A percentile compares a stretch with the other conserved stretches of the same genome.
These are phyloP conservation scores for Akanthomyces muscarius DNA, from an alignment of 2,329 filamentous ascomycete species.

Conservation along the genomic window DNA sequence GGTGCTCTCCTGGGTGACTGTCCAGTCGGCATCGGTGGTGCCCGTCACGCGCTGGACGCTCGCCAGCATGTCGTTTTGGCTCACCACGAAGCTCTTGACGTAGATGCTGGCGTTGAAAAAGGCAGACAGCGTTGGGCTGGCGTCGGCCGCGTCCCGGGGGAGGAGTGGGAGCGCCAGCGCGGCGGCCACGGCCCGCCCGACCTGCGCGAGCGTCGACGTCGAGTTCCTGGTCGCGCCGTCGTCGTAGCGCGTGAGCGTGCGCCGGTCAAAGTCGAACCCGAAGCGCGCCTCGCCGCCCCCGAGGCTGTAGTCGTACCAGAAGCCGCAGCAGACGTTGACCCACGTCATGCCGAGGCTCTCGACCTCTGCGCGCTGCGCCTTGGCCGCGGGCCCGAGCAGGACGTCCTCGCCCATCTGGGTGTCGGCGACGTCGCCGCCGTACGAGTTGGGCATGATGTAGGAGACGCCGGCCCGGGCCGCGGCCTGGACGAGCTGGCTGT, in stretches of 20 bases:
- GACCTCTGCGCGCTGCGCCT: conserved; percentile 30
- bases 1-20: conserved; percentile 42
- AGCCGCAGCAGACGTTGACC: conserved; percentile 49
- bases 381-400: conserved; percentile 1
- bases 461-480: conserved; percentile 52
- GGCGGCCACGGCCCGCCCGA: conserved; percentile 47
- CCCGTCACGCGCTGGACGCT: conserved; percentile 55
- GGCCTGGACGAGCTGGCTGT: conserved; percentile 49
- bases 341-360: conserved; percentile 39
- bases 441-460: conserved; percentile 54
- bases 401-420: conserved; percentile 32
- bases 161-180: conserved; percentile 43
- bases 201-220: conserved; percentile 53
- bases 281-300: conserved; percentile 34
- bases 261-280: conserved; percentile 46
- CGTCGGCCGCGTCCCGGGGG: conserved; percentile 32
- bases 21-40: conserved; percentile 57
- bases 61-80: conserved; percentile 60
- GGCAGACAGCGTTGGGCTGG: conserved; percentile 33
- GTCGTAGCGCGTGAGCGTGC: conserved; percentile 45
- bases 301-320: conserved; percentile 52
- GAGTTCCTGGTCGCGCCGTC: conserved; percentile 47
- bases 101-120: conserved; percentile 48
- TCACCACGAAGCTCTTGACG: conserved; percentile 53
- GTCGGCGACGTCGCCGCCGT: conserved; percentile 47